Percentiles rank a stretch among this genome's conserved stretches.
Evolutionary conservation across 73 alveolate genomes (phyloP).

Genomic region (Paramecium primaurelia): DNA sequence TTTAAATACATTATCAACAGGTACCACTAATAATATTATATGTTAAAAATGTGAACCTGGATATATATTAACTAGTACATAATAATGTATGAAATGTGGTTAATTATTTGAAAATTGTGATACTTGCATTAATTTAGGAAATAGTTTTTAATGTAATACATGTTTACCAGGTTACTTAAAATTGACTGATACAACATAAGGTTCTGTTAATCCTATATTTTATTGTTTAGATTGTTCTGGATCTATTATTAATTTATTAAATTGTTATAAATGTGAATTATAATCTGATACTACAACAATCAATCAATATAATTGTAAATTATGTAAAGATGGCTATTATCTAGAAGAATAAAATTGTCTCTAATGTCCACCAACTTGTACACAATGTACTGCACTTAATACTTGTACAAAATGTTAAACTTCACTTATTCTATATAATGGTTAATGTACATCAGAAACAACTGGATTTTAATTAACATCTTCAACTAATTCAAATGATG

Average conservation of each 20-base stretch:
- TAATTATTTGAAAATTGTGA: neutral
- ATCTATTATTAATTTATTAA: neutral
- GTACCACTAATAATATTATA: neutral
- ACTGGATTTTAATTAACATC: neutral
- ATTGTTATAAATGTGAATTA: neutral
- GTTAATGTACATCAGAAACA: neutral
- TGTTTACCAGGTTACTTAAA: neutral
- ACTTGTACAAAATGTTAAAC: neutral
- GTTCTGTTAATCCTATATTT: neutral
- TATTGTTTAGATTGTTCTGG: neutral
- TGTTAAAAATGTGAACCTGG: slow-evolving; percentile 23
- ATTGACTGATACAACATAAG: neutral
- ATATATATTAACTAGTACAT: neutral
- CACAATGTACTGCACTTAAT: neutral
- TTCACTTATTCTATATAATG: neutral
- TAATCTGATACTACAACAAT: neutral
- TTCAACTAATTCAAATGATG: neutral
- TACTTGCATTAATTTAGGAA: neutral
- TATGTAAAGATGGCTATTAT: slow-evolving; percentile 1
- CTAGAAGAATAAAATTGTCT: neutral
- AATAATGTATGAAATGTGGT: neutral
- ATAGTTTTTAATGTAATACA: neutral
- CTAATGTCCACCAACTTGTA: neutral
- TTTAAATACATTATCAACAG: neutral
- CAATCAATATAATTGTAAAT: neutral